Base-by-base conservation (phyloP, 352 stramenopile genomes). In the Phytophthora citricola region DNA sequence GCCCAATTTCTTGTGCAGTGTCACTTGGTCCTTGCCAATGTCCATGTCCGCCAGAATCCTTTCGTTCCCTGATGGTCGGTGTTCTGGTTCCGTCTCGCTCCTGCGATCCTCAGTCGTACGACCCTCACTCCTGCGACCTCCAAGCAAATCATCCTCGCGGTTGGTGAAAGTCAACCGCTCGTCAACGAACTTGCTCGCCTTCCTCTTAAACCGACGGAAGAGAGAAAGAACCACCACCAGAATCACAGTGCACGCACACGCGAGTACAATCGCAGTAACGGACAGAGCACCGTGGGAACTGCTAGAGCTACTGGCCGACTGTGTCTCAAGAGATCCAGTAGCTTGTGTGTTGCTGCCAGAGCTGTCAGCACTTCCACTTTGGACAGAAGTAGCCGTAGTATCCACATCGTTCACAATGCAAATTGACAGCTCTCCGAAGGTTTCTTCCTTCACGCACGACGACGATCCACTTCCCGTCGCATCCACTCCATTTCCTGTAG, bases 1-100 rank as follows among this genome's bases (percentile, higher is more conserved):
- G 1, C 79, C 79, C 12, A 88, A 41, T 45, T 88, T 90, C 47
- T 85, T 81, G 58, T 83, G 63, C 51, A 87, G 49, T 44, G 53
- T 49, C 26, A 88, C 69, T 24, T 85, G 57, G 40, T 86, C 73
- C 34, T 75, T 74, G 22, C 79, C 76, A 12, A 88, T 64, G 44
- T 88, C 79, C 52, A 87, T 71, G 15, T 81, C 71, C n/a, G 76
- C 68, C 12, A 87, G 43, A 17, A 72, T 63, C 15, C 67, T 78
- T 1, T 48, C 62, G 17, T 68, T 57, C 27, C 58, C 31, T 8
- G 58, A 64, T 17, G 20, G 34, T 15, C 20, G 20, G 14, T 26
- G 34, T 27, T 58, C 45, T 29, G 63, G 38, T 32, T 52, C 46
- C 2, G 39, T 39, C 24, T 74, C 70, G 27, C 44, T 63, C 11